Conservation (phyloP, 2,329 filamentous ascomycete species). For the Tolypocladium nubicola region DNA sequence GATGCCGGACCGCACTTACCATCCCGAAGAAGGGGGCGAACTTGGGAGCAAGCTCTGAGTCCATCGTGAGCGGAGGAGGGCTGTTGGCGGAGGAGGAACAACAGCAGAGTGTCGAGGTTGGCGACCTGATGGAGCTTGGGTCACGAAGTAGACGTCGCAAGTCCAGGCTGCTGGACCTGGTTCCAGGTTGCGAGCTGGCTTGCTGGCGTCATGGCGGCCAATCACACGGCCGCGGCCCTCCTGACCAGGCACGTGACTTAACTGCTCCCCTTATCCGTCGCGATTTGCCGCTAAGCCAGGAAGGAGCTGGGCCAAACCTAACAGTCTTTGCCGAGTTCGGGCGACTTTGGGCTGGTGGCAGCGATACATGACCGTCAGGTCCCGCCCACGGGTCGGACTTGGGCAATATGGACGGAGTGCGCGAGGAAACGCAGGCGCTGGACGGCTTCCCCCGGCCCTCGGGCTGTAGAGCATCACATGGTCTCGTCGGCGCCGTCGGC, state of each 20-base stretch:
- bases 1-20: constrained; percentile 40
- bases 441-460: not conserved
- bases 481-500: not conserved
- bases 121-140: not conserved
- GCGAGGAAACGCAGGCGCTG: not conserved
- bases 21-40: constrained; percentile 85
- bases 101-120: not conserved
- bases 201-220: constrained; percentile 4
- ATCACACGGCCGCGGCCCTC: not conserved
- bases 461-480: not conserved
- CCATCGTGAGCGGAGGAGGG: constrained; percentile 29
- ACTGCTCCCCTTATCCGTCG: not conserved
- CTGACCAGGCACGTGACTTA: constrained; percentile 4
- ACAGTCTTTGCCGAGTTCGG: not conserved
- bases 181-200: constrained; percentile 2
- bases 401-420: not conserved
- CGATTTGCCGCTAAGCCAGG: not conserved
- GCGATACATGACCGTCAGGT: not conserved
- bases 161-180: not conserved
- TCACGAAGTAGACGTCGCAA: not conserved
- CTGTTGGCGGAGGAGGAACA: not conserved
- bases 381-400: not conserved
- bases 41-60: constrained; percentile 58
- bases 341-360: not conserved
- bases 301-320: not conserved